Percentiles rank a stretch among this genome's conserved stretches.
Conservation (phyloP, 306 rosid species). For the Acacia melanoxylon region DNA sequence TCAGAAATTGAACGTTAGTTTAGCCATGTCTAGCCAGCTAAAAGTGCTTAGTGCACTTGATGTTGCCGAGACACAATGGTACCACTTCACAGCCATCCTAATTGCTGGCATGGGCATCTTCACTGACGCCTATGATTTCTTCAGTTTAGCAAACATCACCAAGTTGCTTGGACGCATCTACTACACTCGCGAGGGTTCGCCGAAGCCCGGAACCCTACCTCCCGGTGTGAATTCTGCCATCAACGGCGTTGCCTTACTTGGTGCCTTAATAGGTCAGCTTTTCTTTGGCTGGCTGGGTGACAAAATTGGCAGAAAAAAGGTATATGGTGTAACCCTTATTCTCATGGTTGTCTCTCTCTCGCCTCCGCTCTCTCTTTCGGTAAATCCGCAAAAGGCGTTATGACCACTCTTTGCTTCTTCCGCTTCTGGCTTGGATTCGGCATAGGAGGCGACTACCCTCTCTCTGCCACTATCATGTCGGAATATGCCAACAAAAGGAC, state of each 20-base stretch:
- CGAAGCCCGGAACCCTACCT: no score
- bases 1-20: no score
- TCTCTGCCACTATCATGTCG: background rate
- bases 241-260: background rate
- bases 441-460: background rate
- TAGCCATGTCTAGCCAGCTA: no score
- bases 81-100: no score
- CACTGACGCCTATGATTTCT: no score
- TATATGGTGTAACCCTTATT: slow-evolving; percentile 33
- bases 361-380: slow-evolving; percentile 50
- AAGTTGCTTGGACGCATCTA: no score
- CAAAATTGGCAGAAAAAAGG: background rate
- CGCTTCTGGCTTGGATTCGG: background rate
- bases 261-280: background rate
- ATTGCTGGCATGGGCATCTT: no score
- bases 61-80: no score
- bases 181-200: no score
- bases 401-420: background rate
- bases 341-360: slow-evolving; percentile 52
- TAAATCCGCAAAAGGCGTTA: background rate
- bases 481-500: background rate
- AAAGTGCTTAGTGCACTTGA: no score
- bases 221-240: background rate
- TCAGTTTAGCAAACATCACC: no score
- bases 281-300: background rate